phyloP scores from a whole-genome alignment of 352 stramenopile genomes.

The Pythium volutum region DNA sequence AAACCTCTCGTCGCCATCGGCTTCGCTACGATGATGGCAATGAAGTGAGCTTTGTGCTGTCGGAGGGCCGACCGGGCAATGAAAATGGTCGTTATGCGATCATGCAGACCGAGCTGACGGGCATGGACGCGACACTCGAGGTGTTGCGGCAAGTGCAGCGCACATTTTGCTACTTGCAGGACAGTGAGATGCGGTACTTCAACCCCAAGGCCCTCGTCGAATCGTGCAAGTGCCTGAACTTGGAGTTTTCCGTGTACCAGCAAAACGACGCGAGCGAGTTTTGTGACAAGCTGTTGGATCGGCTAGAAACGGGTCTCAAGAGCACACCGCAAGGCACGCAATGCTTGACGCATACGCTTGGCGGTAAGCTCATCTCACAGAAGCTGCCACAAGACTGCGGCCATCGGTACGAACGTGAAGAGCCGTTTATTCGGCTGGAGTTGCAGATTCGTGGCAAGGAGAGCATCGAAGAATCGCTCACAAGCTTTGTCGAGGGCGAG shows the following conservation, averaged over 20 bases:
- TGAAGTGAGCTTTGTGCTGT: slow-evolving; percentile 84
- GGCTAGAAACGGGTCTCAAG: slow-evolving; percentile 96
- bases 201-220: slow-evolving; percentile 88
- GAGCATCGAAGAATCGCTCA: slow-evolving; percentile 96
- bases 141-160: slow-evolving; percentile 87
- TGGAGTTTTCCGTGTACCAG: slow-evolving; percentile 96
- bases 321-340: slow-evolving; percentile 75
- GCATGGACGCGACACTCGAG: slow-evolving; percentile 81
- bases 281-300: slow-evolving; percentile 98
- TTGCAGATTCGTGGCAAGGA: slow-evolving; percentile 98
- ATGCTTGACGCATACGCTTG: slow-evolving; percentile 72
- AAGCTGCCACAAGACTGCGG: slow-evolving; percentile 89
- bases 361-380: slow-evolving; percentile 84
- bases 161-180: slow-evolving; percentile 86
- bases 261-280: slow-evolving; percentile 99
- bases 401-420: slow-evolving; percentile 94
- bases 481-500: slow-evolving; percentile 97
- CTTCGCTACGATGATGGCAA: slow-evolving; percentile 89
- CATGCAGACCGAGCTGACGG: slow-evolving; percentile 70
- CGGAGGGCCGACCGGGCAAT: slow-evolving; percentile 92
- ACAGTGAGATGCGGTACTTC: slow-evolving; percentile 86
- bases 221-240: slow-evolving; percentile 84
- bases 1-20: slow-evolving; percentile 65
- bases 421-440: slow-evolving; percentile 97
- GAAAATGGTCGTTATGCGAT: slow-evolving; percentile 95